Evolutionary conservation across 768 basidiomycete species (phyloP).

Genomic region (Mycena capillaripes): DNA sequence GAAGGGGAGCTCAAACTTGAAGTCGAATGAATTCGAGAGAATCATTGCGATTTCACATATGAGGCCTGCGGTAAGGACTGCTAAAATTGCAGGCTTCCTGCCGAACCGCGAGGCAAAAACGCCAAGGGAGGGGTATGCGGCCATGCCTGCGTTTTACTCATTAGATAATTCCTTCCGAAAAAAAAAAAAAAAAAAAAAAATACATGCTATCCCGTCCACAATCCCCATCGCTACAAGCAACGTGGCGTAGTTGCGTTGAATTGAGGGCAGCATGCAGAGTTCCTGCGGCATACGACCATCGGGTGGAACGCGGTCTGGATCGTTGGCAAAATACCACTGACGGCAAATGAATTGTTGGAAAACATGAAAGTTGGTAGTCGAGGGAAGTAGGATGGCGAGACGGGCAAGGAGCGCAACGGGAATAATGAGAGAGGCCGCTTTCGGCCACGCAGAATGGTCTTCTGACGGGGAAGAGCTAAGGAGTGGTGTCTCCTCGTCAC

Average conservation of each 20-base stretch:
- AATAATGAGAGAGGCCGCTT: not conserved
- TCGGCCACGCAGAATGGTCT: not conserved
- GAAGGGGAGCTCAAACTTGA: not conserved
- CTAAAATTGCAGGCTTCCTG: constrained; percentile 1
- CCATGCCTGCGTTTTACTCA: not conserved
- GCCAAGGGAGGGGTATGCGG: not conserved
- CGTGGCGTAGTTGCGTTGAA: not conserved
- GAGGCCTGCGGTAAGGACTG: constrained; percentile 1
- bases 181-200: not conserved
- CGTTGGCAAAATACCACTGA: not conserved
- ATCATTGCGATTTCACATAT: not conserved
- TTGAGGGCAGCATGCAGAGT: not conserved
- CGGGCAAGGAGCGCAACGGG: not conserved
- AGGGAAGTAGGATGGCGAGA: not conserved
- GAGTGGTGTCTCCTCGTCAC: not conserved
- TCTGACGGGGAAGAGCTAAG: not conserved
- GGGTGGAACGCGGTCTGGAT: not conserved
- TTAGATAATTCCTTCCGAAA: not conserved
- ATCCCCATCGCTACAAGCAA: not conserved
- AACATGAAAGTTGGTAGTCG: constrained; percentile 1
- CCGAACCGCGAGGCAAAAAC: not conserved
- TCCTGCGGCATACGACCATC: constrained; percentile 1
- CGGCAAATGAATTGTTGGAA: constrained; percentile 1
- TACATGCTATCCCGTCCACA: not conserved
- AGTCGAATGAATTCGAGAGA: not conserved